A percentile compares a stretch with the other conserved stretches of the same genome.
phyloP scores from a whole-genome alignment of 2,329 filamentous ascomycete genomes.

The Calonectria pauciramosa region DNA sequence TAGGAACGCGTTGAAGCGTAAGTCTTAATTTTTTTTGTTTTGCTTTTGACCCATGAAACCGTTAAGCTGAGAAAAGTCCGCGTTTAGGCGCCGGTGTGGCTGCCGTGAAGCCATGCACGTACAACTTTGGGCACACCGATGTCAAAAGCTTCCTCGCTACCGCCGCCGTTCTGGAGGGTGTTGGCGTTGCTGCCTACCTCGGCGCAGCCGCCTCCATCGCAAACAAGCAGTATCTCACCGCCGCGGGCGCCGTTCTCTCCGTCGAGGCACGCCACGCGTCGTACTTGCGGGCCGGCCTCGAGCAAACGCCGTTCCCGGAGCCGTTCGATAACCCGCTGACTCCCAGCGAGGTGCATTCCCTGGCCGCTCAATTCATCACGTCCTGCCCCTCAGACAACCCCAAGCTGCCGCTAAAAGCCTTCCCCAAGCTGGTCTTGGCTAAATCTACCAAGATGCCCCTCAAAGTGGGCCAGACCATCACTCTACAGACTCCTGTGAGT shows the following conservation, averaged over 20 bases:
- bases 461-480: conserved; percentile 44
- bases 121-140: conserved; percentile 71
- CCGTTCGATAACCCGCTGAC: conserved; percentile 72
- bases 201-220: conserved; percentile 73
- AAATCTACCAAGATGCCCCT: conserved; percentile 41
- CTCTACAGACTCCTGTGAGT: conserved; percentile 43
- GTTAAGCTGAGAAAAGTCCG: background rate
- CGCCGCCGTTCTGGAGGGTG: conserved; percentile 74
- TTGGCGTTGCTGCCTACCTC: conserved; percentile 74
- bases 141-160: conserved; percentile 72
- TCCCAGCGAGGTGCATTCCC: conserved; percentile 72
- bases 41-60: background rate
- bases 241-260: conserved; percentile 74
- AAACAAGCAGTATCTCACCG: conserved; percentile 69
- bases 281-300: conserved; percentile 66
- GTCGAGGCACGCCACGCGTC: conserved; percentile 75
- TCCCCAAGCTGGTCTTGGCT: conserved; percentile 61
- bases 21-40: no score
- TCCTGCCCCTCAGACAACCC: conserved; percentile 68
- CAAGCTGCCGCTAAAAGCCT: conserved; percentile 71
- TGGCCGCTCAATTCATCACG: conserved; percentile 73
- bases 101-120: conserved; percentile 68
- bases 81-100: conserved; percentile 53
- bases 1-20: conserved; percentile 53
- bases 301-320: conserved; percentile 67